Conservation (phyloP, 2,329 filamentous ascomycete species). For the Ophiostoma australiae region DNA sequence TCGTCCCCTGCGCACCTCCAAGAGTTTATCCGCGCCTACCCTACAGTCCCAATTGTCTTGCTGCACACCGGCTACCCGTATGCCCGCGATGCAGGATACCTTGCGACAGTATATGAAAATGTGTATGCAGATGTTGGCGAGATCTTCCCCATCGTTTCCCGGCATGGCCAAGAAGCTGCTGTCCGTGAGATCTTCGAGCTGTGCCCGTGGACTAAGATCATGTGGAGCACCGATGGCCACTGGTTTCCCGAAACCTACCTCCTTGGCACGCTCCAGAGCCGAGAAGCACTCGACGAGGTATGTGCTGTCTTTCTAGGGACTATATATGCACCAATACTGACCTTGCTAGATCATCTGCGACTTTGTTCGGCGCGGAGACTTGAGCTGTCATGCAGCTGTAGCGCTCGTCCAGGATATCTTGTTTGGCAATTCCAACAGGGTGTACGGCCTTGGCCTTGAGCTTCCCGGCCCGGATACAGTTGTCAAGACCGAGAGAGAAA, state of each 20-base stretch:
- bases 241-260: conserved; percentile 74
- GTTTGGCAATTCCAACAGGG: conserved; percentile 70
- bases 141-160: conserved; percentile 72
- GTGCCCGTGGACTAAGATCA: conserved; percentile 66
- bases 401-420: conserved; percentile 62
- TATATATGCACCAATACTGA: background rate
- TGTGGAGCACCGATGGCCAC: conserved; percentile 78
- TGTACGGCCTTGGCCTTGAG: conserved; percentile 60
- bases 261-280: conserved; percentile 66
- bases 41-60: conserved; percentile 67
- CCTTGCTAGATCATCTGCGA: conserved; percentile 57
- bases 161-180: conserved; percentile 67
- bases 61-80: conserved; percentile 80
- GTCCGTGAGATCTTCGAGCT: conserved; percentile 70
- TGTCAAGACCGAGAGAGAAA: background rate
- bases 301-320: conserved; percentile 25
- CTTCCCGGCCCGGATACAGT: conserved; percentile 29
- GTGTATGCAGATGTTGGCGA: conserved; percentile 79
- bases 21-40: conserved; percentile 63
- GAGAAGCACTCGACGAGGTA: conserved; percentile 64
- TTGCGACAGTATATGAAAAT: conserved; percentile 71
- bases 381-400: conserved; percentile 58
- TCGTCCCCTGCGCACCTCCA: conserved; percentile 74
- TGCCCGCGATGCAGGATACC: conserved; percentile 70
- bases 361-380: conserved; percentile 59